phyloP scores from a whole-genome alignment of 2,329 filamentous ascomycete species.

The Coniochaeta sp. region DNA sequence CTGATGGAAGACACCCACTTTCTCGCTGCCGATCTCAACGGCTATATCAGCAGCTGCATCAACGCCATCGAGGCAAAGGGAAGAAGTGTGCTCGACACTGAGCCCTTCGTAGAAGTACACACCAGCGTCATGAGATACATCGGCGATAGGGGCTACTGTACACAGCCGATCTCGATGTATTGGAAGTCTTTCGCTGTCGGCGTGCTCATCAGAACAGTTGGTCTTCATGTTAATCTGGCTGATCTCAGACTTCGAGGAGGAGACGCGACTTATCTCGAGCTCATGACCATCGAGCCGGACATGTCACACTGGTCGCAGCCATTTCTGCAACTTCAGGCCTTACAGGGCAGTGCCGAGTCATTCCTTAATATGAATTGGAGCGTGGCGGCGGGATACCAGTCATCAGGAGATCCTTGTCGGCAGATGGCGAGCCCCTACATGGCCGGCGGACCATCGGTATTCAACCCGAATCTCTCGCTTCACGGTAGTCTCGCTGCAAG shows the following conservation, averaged over 20 bases:
- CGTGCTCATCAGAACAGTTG: neutral
- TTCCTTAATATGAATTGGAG: neutral
- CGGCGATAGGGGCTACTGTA: neutral
- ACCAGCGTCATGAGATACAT: no score
- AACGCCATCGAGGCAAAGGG: conserved; percentile 1
- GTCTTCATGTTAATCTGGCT: neutral
- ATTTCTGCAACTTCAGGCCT: neutral
- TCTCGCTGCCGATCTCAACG: conserved; percentile 8
- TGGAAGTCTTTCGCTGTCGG: neutral
- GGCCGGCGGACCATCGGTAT: neutral
- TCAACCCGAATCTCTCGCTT: neutral
- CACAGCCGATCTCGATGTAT: neutral
- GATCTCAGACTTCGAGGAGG: neutral
- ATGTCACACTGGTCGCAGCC: neutral
- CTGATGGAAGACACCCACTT: conserved; percentile 2
- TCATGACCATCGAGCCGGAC: neutral
- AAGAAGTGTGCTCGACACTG: neutral
- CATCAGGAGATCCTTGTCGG: neutral
- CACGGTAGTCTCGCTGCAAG: neutral
- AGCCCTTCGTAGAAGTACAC: neutral
- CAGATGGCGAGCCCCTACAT: neutral
- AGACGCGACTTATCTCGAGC: neutral
- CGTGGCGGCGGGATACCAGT: neutral
- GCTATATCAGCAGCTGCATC: conserved; percentile 9
- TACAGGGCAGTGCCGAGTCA: neutral